Conservation (phyloP, 768 basidiomycete genomes). For the Hydnomerulius pinastri region DNA sequence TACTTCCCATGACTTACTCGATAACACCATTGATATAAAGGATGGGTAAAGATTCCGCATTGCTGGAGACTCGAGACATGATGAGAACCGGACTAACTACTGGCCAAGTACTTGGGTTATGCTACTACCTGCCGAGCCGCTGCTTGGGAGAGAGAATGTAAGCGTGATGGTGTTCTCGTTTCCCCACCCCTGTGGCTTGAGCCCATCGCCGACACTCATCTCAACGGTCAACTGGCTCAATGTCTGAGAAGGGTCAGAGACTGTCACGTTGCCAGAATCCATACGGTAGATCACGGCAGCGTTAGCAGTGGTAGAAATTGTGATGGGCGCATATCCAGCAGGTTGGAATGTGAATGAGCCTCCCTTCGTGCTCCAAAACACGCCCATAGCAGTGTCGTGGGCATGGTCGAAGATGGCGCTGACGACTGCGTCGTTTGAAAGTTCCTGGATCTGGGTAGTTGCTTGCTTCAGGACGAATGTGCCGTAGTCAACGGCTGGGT, state of each 20-base stretch:
- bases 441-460: slow-evolving; percentile 32
- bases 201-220: slow-evolving; percentile 29
- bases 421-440: slow-evolving; percentile 49
- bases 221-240: slow-evolving; percentile 39
- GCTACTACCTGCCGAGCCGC: slow-evolving; percentile 54
- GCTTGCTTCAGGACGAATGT: slow-evolving; percentile 43
- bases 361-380: slow-evolving; percentile 56
- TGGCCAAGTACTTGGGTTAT: slow-evolving; percentile 28
- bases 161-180: slow-evolving; percentile 27
- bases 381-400: slow-evolving; percentile 45
- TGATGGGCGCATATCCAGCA: slow-evolving; percentile 30
- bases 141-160: slow-evolving; percentile 43
- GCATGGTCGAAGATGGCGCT: slow-evolving; percentile 52
- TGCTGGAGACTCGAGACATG: background rate
- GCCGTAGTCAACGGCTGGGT: slow-evolving; percentile 47
- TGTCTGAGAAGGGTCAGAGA: slow-evolving; percentile 69
- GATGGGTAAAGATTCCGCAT: background rate
- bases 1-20: background rate
- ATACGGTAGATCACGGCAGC: slow-evolving; percentile 46
- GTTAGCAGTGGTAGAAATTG: slow-evolving; percentile 40
- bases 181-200: slow-evolving; percentile 17
- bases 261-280: slow-evolving; percentile 45
- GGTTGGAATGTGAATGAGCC: slow-evolving; percentile 43
- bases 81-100: background rate
- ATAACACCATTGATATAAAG: slow-evolving; percentile 1